Evolutionary conservation across 208 protist genomes (phyloP).

Genomic region (Balamuthia mandrillaris): DNA sequence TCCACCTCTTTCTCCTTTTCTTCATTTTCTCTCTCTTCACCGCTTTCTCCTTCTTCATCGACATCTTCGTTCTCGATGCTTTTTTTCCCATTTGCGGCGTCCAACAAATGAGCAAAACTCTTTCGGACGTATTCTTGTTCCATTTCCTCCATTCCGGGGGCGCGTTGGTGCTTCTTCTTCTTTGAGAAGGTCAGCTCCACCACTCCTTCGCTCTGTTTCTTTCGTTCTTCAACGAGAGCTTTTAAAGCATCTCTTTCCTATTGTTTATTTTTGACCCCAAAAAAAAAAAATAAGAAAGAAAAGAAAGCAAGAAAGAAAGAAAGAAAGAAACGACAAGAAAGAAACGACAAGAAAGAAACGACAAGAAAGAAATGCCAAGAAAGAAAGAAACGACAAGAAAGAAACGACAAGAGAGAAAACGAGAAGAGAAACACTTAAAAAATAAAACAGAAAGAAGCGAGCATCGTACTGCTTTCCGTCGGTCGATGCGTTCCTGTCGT

Average conservation of each 20-base stretch:
- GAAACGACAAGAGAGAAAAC: no score
- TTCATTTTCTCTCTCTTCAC: not conserved
- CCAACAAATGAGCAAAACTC: not conserved
- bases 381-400: no score
- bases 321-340: no score
- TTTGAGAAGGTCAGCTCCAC: not conserved
- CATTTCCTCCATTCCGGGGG: not conserved
- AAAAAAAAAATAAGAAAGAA: no score
- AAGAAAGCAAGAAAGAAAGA: no score
- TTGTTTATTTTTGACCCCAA: no score
- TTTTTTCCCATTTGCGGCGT: not conserved
- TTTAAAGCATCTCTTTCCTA: no score
- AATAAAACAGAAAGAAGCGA: not conserved
- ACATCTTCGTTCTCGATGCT: not conserved
- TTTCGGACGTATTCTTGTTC: not conserved
- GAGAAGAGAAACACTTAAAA: no score
- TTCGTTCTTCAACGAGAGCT: not conserved
- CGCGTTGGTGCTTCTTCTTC: constrained; percentile 10
- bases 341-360: no score
- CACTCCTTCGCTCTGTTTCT: not conserved
- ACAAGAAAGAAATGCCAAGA: no score
- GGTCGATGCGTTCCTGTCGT: not conserved
- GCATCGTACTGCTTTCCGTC: not conserved
- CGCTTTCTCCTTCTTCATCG: not conserved
- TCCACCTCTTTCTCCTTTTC: not conserved